phyloP scores from a whole-genome alignment of 2,329 filamentous ascomycete genomes.

The Taxawa tesnikishii region DNA sequence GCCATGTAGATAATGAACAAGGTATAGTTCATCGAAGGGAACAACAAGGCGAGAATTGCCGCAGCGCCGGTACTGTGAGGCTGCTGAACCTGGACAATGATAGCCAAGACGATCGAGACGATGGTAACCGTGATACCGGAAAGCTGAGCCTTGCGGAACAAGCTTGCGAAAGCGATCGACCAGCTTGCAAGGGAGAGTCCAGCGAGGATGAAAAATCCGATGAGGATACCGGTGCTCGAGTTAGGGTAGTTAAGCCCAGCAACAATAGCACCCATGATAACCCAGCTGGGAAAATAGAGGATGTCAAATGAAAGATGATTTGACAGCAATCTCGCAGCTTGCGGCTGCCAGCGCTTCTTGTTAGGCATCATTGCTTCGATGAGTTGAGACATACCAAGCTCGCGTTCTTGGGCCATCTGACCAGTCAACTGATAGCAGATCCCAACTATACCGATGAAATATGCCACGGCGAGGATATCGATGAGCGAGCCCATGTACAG shows the following conservation, averaged over 20 bases:
- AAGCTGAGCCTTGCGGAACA: slow-evolving; percentile 80
- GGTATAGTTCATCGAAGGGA: slow-evolving; percentile 79
- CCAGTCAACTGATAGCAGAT: slow-evolving; percentile 81
- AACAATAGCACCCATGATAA: slow-evolving; percentile 61
- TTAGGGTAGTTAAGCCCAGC: slow-evolving; percentile 41
- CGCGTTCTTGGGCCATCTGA: slow-evolving; percentile 72
- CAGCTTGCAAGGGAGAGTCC: slow-evolving; percentile 69
- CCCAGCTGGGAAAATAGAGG: slow-evolving; percentile 72
- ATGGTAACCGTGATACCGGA: slow-evolving; percentile 73
- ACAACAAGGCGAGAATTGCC: slow-evolving; percentile 59
- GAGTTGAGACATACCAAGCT: slow-evolving; percentile 75
- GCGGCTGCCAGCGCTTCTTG: slow-evolving; percentile 59
- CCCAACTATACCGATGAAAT: slow-evolving; percentile 68
- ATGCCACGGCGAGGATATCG: slow-evolving; percentile 64
- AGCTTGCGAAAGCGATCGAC: slow-evolving; percentile 66
- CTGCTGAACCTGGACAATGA: slow-evolving; percentile 66
- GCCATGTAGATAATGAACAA: slow-evolving; percentile 72
- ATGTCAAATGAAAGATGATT: slow-evolving; percentile 71
- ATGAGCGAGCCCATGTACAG: slow-evolving; percentile 63
- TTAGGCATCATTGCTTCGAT: slow-evolving; percentile 89
- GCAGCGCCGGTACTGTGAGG: slow-evolving; percentile 52
- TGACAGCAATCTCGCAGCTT: slow-evolving; percentile 63
- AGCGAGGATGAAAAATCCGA: slow-evolving; percentile 57
- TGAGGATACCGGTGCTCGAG: slow-evolving; percentile 29
- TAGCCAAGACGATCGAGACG: slow-evolving; percentile 59